A percentile compares a stretch with the other conserved stretches of the same genome.
Conservation (phyloP, 1,284 basidiomycete genomes). For the Leccinum solheimii region DNA sequence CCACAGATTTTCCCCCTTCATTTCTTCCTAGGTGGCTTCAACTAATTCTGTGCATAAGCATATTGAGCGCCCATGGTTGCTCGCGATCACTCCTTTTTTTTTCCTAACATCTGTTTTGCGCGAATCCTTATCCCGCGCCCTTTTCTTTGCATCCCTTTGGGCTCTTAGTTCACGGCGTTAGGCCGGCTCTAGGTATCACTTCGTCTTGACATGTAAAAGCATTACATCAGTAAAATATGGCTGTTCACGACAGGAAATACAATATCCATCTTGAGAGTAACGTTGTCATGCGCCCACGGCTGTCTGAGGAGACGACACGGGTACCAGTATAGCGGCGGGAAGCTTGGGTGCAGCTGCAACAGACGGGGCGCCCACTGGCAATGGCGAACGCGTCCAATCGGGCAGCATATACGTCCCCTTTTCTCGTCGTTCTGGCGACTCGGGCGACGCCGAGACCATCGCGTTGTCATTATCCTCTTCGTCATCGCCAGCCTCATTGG, state of each 20-base stretch:
- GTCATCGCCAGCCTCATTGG: neutral
- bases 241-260: constrained; percentile 9
- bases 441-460: constrained; percentile 40
- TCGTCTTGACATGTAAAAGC: constrained; percentile 1
- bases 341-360: constrained; percentile 33
- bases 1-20: neutral
- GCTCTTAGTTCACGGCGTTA: constrained; percentile 14
- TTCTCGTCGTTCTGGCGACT: constrained; percentile 38
- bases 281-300: constrained; percentile 31
- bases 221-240: neutral
- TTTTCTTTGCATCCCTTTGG: neutral
- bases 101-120: neutral
- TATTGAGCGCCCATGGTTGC: neutral
- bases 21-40: neutral
- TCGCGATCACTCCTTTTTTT: constrained; percentile 1
- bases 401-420: constrained; percentile 52
- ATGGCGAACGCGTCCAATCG: constrained; percentile 75
- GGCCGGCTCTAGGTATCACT: constrained; percentile 12
- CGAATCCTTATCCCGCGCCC: neutral
- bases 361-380: constrained; percentile 61
- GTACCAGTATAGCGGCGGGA: neutral
- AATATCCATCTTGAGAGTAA: neutral
- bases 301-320: constrained; percentile 27
- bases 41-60: neutral
- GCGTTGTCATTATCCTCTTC: constrained; percentile 39